Evolutionary conservation across 805 yeast genomes (phyloP).

Genomic region (Candida takata): DNA sequence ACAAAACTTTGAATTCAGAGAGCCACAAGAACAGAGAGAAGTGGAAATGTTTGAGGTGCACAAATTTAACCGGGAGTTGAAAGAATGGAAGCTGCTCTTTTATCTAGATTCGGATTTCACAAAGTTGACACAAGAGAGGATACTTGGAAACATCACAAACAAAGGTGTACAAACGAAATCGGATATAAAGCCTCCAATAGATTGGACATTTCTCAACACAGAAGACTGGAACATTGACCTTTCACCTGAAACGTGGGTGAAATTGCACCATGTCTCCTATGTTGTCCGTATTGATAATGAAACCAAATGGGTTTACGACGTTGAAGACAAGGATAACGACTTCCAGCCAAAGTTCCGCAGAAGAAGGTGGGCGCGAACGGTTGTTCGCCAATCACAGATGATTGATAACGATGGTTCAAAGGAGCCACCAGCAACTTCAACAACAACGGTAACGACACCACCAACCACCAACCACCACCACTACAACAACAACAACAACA

Average conservation of each 20-base stretch:
- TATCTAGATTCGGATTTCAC: slow-evolving; percentile 50
- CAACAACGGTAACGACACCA: background rate
- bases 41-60: slow-evolving; percentile 70
- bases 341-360: slow-evolving; percentile 41
- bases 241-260: slow-evolving; percentile 59
- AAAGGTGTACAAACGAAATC: background rate
- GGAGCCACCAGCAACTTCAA: background rate
- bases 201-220: slow-evolving; percentile 44
- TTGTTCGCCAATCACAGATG: slow-evolving; percentile 20
- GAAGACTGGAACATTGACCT: slow-evolving; percentile 62
- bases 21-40: slow-evolving; percentile 38
- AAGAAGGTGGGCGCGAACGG: slow-evolving; percentile 57
- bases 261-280: slow-evolving; percentile 33
- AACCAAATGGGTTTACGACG: slow-evolving; percentile 84
- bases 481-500: background rate
- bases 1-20: slow-evolving; percentile 31
- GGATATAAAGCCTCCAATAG: slow-evolving; percentile 45
- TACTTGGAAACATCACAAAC: no score
- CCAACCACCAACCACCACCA: no score
- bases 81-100: slow-evolving; percentile 60
- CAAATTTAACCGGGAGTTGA: slow-evolving; percentile 36
- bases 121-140: slow-evolving; percentile 35
- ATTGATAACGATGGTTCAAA: background rate
- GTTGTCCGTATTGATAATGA: slow-evolving; percentile 61
- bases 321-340: slow-evolving; percentile 19